These are phyloP conservation scores for Recurvomyces mirabilis DNA, from an alignment of 495 filamentous ascomycete genomes.

Conservation along the genomic window DNA sequence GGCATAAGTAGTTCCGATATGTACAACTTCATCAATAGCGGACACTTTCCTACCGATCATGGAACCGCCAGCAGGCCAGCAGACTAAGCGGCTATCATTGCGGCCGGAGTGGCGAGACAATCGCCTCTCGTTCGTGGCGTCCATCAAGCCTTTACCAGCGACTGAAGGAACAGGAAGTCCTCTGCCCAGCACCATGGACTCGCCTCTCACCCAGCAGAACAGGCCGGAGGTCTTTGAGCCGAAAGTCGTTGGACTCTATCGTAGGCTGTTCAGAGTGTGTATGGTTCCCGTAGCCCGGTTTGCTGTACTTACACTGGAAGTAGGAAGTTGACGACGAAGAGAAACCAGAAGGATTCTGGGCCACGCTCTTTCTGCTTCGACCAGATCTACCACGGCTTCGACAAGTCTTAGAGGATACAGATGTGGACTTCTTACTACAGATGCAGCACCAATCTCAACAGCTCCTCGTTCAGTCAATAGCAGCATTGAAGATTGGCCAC, in stretches of 20 bases:
- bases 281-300: background rate
- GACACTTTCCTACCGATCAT: too few species aligned
- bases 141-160: constrained; percentile 7
- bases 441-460: constrained; percentile 61
- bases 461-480: constrained; percentile 63
- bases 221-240: constrained; percentile 85
- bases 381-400: constrained; percentile 60
- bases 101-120: constrained; percentile 17
- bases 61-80: too few species aligned
- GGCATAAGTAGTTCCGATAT: too few species aligned
- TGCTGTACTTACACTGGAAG: too few species aligned
- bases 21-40: too few species aligned
- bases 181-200: constrained; percentile 51
- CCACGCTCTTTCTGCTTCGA: constrained; percentile 80
- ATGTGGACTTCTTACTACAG: constrained; percentile 62
- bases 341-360: constrained; percentile 85
- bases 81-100: constrained; percentile 9
- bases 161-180: background rate
- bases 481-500: constrained; percentile 50
- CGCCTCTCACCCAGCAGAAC: constrained; percentile 85
- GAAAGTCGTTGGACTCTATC: constrained; percentile 85
- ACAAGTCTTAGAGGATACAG: constrained; percentile 52
- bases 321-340: constrained; percentile 48
- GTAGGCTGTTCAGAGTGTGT: constrained; percentile 70
- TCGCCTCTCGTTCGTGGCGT: constrained; percentile 12